These are phyloP conservation scores for Pholiota molesta DNA, from an alignment of 768 basidiomycete species.

Conservation along the genomic window DNA sequence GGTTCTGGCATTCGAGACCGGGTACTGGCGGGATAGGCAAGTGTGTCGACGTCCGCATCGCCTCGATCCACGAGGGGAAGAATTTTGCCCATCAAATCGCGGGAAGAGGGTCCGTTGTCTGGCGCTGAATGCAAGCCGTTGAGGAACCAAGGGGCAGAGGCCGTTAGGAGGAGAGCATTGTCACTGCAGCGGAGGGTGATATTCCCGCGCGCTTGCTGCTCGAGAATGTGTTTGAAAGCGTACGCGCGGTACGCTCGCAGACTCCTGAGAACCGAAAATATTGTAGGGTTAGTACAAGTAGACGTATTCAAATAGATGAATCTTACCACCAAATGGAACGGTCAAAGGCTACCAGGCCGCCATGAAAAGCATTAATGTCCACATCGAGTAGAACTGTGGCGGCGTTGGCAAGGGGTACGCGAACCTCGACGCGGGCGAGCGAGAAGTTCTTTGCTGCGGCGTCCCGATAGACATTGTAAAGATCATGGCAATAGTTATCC, in stretches of 20 bases:
- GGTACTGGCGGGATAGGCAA: constrained; percentile 16
- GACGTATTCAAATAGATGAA: too few species aligned
- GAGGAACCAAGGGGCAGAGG: constrained; percentile 23
- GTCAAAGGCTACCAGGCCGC: constrained; percentile 17
- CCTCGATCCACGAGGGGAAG: constrained; percentile 22
- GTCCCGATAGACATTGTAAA: constrained; percentile 24
- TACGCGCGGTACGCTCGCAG: constrained; percentile 21
- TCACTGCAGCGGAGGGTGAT: neutral
- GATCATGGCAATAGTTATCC: constrained; percentile 6
- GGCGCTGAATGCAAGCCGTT: constrained; percentile 30
- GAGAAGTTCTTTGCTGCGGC: constrained; percentile 20
- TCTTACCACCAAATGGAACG: constrained; percentile 10
- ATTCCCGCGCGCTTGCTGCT: constrained; percentile 17
- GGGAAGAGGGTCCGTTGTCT: constrained; percentile 21
- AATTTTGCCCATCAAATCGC: constrained; percentile 23
- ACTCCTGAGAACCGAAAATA: constrained; percentile 19
- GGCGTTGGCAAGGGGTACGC: constrained; percentile 23
- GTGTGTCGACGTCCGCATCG: constrained; percentile 15
- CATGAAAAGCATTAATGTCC: neutral
- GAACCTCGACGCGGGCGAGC: constrained; percentile 30
- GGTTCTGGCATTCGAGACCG: neutral
- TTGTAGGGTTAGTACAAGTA: too few species aligned
- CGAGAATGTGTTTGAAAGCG: constrained; percentile 20
- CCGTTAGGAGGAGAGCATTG: constrained; percentile 25
- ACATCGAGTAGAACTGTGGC: constrained; percentile 10